Base-by-base conservation (phyloP, 495 filamentous ascomycete species). In the Penicillium silybi region DNA sequence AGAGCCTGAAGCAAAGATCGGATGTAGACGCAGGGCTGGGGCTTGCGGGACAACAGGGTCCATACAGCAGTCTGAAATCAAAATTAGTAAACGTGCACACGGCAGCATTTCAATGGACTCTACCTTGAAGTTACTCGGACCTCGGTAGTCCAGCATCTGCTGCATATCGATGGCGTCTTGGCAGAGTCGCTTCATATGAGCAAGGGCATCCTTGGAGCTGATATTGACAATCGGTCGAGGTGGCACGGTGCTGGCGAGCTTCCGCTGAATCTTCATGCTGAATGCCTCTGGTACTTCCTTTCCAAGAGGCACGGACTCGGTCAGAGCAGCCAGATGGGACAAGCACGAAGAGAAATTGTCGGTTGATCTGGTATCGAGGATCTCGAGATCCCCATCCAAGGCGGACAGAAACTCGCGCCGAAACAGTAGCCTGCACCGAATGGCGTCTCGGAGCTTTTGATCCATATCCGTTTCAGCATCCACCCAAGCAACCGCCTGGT, bases 201-300 rank as follows among this genome's bases (percentile, higher is more conserved):
- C 69, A 55, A 83, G 78, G 6, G 92, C 89, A 61, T 89, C 84
- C 18, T 85, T 81, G 45, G 87, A 83, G 35, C 77, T 80, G 29
- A 89, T 78, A 26, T 87, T 79, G 15, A 96, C 87, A 57, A 97
- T 92, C 6, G 92, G 90, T 22, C 92, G 83, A 20, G 93, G 95
- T 4, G 93, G 93, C 46, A 95, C 89, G 4, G 89, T 96, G 59
- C 90, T 96, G 7, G 93, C 90, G 5, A 98, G 72, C 53, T 83
- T 85, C 11, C 95, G 81, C 63, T 98, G 93, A 10, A 97, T 79
- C 66, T 95, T 96, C 27, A 84, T 80, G 59, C 90, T 96, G 67
- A 96, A 97, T 2, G 93, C 81, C 34, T 85, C 83, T 11, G 83
- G 76, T 2, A 93, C 84, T 2, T 80, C 68, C 53, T 76, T 85